Evolutionary conservation across 2,329 filamentous ascomycete genomes (phyloP).

Genomic region (Bisporella sp.): DNA sequence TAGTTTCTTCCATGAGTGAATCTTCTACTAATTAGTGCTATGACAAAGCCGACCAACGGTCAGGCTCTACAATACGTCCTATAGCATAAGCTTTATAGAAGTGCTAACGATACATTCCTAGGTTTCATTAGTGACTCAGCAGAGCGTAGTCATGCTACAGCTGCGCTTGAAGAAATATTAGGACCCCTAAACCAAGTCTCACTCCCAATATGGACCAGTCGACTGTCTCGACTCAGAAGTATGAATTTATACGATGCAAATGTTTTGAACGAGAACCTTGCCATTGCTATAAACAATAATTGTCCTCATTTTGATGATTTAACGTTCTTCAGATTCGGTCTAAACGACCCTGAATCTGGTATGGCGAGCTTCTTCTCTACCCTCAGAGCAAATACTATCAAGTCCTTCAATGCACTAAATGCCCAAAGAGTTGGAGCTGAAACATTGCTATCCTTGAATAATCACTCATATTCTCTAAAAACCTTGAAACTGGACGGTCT

Average conservation of each 20-base stretch:
- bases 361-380: constrained; percentile 51
- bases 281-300: constrained; percentile 44
- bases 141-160: constrained; percentile 34
- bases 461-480: constrained; percentile 47
- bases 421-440: constrained; percentile 45
- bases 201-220: constrained; percentile 51
- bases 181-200: constrained; percentile 44
- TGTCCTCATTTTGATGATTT: constrained; percentile 57
- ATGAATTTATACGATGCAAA: constrained; percentile 56
- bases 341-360: constrained; percentile 38
- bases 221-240: constrained; percentile 48
- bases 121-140: constrained; percentile 35
- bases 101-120: background rate
- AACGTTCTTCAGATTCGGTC: constrained; percentile 41
- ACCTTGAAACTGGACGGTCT: constrained; percentile 43
- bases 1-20: too few relatives aligned
- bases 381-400: constrained; percentile 49
- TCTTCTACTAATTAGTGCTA: too few relatives aligned
- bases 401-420: constrained; percentile 51
- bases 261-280: constrained; percentile 47
- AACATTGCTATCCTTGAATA: constrained; percentile 45
- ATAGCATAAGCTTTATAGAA: too few relatives aligned
- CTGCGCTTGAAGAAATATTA: constrained; percentile 51
- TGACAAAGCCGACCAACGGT: too few relatives aligned
- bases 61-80: too few relatives aligned